Evolutionary conservation across 225 moss, liverwort and hornwort genomes (phyloP).

Genomic region (Marchantia polymorpha): DNA sequence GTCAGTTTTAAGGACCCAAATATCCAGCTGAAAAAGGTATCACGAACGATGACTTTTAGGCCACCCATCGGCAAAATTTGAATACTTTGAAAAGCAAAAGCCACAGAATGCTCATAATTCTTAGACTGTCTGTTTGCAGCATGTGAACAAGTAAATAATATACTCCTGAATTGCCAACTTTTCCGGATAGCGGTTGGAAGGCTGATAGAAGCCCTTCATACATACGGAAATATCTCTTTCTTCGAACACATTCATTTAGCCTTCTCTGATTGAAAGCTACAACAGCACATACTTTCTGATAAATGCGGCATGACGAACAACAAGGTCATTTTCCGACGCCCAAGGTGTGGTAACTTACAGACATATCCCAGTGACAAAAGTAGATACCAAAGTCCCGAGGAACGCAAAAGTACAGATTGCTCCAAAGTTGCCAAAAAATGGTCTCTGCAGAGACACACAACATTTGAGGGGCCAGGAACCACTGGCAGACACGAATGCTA

Average conservation of each 20-base stretch:
- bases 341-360: conserved; percentile 47
- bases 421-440: conserved; percentile 85
- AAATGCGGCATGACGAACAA: background rate
- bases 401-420: conserved; percentile 81
- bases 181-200: background rate
- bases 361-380: conserved; percentile 61
- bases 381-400: conserved; percentile 67
- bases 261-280: background rate
- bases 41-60: background rate
- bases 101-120: background rate
- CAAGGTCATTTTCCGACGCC: background rate
- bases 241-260: background rate
- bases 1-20: conserved; percentile 80
- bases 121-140: background rate
- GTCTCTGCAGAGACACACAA: conserved; percentile 39
- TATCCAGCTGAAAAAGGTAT: conserved; percentile 55
- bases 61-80: background rate
- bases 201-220: background rate
- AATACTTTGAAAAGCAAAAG: background rate
- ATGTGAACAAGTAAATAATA: background rate
- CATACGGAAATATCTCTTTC: background rate
- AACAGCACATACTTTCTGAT: background rate
- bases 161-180: background rate
- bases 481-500: background rate
- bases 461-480: background rate